These are phyloP conservation scores for Pulveroboletus ravenelii DNA, from an alignment of 768 basidiomycete species.

Conservation along the genomic window DNA sequence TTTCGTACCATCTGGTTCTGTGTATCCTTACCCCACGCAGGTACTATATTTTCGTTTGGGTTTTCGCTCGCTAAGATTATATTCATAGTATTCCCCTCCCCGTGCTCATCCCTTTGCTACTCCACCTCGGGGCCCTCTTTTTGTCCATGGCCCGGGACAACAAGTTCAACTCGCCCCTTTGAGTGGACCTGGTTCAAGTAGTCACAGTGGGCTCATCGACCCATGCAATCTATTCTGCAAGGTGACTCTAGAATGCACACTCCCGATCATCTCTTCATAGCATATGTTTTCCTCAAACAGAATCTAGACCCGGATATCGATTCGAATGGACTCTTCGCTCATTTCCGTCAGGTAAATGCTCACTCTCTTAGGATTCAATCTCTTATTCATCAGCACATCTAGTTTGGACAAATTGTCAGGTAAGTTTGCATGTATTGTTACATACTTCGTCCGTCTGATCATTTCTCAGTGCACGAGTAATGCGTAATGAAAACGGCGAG, in stretches of 20 bases:
- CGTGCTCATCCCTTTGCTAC: conserved; percentile 48
- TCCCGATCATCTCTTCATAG: conserved; percentile 1
- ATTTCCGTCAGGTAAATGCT: conserved; percentile 65
- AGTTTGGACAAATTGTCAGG: conserved; percentile 92
- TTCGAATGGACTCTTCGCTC: conserved; percentile 76
- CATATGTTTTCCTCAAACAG: conserved; percentile 34
- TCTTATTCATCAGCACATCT: conserved; percentile 15
- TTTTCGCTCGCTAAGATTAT: conserved; percentile 1
- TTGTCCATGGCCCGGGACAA: conserved; percentile 85
- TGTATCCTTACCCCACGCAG: conserved; percentile 62
- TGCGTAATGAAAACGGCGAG: conserved; percentile 79
- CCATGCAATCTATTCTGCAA: conserved; percentile 91
- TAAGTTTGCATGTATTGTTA: conserved; percentile 28
- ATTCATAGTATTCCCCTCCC: conserved; percentile 61
- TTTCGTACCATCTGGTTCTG: conserved; percentile 69
- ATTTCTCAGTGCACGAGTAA: conserved; percentile 73
- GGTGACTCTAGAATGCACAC: conserved; percentile 34
- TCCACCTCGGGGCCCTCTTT: conserved; percentile 39
- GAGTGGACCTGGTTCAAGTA: conserved; percentile 69
- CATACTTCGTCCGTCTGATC: neutral
- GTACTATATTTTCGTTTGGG: conserved; percentile 28
- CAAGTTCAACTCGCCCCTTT: conserved; percentile 81
- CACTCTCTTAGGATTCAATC: conserved; percentile 1
- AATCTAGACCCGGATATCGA: conserved; percentile 83
- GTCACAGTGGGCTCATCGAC: conserved; percentile 84